Percentiles rank a stretch among this genome's conserved stretches.
Conservation (phyloP, 768 basidiomycete species). For the Mrakia blollopis region DNA sequence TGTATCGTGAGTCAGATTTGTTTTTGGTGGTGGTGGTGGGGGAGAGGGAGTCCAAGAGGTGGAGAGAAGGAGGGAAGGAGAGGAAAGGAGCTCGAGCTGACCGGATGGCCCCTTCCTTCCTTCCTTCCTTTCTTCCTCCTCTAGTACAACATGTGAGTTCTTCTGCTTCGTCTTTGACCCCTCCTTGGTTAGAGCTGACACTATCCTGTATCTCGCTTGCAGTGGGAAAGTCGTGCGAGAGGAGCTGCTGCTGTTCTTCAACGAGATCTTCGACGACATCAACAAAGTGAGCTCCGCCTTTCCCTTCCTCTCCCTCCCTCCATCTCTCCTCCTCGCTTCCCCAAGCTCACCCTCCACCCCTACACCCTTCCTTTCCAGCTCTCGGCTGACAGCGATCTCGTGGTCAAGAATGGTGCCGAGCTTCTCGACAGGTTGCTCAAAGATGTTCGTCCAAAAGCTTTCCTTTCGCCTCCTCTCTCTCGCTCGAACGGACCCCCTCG, state of each 20-base stretch:
- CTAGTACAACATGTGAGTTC: slow-evolving; percentile 67
- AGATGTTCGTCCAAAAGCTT: slow-evolving; percentile 48
- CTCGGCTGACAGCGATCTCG: slow-evolving; percentile 87
- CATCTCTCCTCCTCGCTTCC: not conserved
- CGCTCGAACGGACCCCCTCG: too few species aligned
- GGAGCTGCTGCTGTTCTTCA: slow-evolving; percentile 93
- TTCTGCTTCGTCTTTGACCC: too few species aligned
- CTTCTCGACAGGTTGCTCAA: slow-evolving; percentile 93
- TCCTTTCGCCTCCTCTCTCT: not conserved
- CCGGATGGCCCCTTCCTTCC: not conserved
- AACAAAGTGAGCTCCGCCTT: slow-evolving; percentile 67
- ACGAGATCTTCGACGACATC: slow-evolving; percentile 94
- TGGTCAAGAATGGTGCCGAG: slow-evolving; percentile 97
- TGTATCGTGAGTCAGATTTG: slow-evolving; percentile 52
- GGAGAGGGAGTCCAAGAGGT: too few species aligned
- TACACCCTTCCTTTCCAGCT: slow-evolving; percentile 54
- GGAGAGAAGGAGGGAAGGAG: not conserved
- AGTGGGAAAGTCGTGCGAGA: slow-evolving; percentile 75
- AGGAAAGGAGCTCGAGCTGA: not conserved
- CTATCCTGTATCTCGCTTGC: not conserved
- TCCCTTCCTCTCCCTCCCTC: not conserved
- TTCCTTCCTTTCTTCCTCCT: not conserved
- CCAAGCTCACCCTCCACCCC: not conserved
- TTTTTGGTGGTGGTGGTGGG: too few species aligned
- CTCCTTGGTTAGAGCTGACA: not conserved